These are phyloP conservation scores for Domatiomyces catenatus DNA, from an alignment of 2,329 filamentous ascomycete species.

Conservation along the genomic window DNA sequence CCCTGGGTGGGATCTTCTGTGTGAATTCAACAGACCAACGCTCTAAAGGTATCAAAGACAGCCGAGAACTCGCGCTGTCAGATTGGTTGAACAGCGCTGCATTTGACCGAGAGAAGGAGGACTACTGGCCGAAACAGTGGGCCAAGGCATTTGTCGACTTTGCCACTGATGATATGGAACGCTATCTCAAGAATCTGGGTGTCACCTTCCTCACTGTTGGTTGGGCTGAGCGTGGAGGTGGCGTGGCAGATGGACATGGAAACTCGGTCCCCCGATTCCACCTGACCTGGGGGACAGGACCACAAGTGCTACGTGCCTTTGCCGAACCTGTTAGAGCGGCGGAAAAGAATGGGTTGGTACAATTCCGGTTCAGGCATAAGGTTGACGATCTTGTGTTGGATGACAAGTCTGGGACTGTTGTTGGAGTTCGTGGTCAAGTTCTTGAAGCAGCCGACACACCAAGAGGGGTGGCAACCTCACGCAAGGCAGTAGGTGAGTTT, in stretches of 20 bases:
- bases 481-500: slow-evolving; percentile 35
- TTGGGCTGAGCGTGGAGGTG: slow-evolving; percentile 47
- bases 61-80: slow-evolving; percentile 40
- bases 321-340: slow-evolving; percentile 40
- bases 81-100: slow-evolving; percentile 45
- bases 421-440: slow-evolving; percentile 40
- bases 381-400: slow-evolving; percentile 44
- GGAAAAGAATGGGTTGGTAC: slow-evolving; percentile 37
- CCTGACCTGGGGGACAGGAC: slow-evolving; percentile 46
- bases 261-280: slow-evolving; percentile 51
- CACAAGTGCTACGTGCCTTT: slow-evolving; percentile 44
- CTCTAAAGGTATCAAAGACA: slow-evolving; percentile 43
- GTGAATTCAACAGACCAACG: slow-evolving; percentile 44
- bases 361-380: slow-evolving; percentile 41
- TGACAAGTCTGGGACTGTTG: slow-evolving; percentile 32
- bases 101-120: slow-evolving; percentile 40
- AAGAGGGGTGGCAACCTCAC: slow-evolving; percentile 38
- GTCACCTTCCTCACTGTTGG: slow-evolving; percentile 41
- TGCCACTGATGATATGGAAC: slow-evolving; percentile 43
- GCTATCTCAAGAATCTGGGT: slow-evolving; percentile 40
- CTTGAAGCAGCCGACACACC: slow-evolving; percentile 36
- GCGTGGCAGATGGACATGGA: slow-evolving; percentile 41
- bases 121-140: slow-evolving; percentile 45
- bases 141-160: slow-evolving; percentile 51
- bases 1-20: slow-evolving; percentile 45